Evolutionary conservation across 176 grass and related monocot genomes (phyloP), one percentile per base, ranked within the genome.

Genomic region (Thalia dealbata): DNA sequence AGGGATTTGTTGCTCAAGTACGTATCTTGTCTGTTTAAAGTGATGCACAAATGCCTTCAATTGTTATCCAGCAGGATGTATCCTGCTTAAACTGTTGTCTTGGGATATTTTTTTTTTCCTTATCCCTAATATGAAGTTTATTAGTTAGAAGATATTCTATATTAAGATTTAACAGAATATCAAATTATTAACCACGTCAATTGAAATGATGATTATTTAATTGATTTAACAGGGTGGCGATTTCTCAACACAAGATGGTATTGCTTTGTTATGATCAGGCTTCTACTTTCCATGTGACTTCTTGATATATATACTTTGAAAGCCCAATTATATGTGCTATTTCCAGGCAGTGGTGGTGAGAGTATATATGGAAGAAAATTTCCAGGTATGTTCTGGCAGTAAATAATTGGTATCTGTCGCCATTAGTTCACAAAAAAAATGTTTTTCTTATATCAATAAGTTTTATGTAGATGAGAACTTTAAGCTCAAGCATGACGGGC

Each of bases 281-380:
- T 85, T 81, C 89, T 88, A 85, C 84, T 91, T 91, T 88, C 78
- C 65, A 88, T 83, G 74, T 91, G 78, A 85, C 82, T 83, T 88
- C 75, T 91, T 88, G 81, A 61, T 91, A 75, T 88, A 76, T 91
- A 78, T 80, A 88, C 75, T 76, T 85, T 78, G 70, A 78, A 81
- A 85, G 85, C 82, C 85, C 82, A 81, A 88, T 45, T 1, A 83
- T 88, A 73, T 78, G 70, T 91, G 78, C 80, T 91, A 76, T 91
- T 91, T 91, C 89, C 89, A 91, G 89, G 89, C 82, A 59, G 77
- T 81, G 89, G 89, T 83, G 89, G 89, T 65, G 89, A 91, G 72
- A 91, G 89, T 69, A 86, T 88, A 69, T 91, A 91, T 88, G 89
- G 89, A 81, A 83, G 80, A 76, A 91, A 88, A 81, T 91, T 91